Evolutionary conservation across 2,329 filamentous ascomycete genomes (phyloP).

Genomic region (Calonectria leucothoes): DNA sequence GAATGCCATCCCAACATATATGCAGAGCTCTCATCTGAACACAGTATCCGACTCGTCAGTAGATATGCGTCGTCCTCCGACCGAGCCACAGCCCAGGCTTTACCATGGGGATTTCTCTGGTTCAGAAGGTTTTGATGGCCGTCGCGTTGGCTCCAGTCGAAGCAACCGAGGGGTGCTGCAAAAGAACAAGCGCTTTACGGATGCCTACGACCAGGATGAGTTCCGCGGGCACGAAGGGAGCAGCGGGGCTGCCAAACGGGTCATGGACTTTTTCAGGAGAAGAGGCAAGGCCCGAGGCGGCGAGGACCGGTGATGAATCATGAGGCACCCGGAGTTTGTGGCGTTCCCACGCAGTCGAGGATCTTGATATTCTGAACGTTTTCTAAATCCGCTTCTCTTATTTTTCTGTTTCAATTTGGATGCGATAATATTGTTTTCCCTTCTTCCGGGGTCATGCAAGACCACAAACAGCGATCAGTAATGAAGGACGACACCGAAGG

Average conservation of each 20-base stretch:
- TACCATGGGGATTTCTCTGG: conserved; percentile 57
- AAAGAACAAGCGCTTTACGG: conserved; percentile 89
- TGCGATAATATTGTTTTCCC: conserved; percentile 42
- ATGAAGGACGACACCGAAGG: conserved; percentile 41
- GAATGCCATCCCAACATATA: conserved; percentile 59
- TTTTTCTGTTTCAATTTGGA: conserved; percentile 34
- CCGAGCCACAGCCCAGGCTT: conserved; percentile 52
- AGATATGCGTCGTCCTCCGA: conserved; percentile 58
- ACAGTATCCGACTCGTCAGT: conserved; percentile 67
- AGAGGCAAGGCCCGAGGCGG: conserved; percentile 80
- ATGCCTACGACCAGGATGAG: conserved; percentile 85
- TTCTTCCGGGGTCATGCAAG: conserved; percentile 37
- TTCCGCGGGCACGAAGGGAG: conserved; percentile 79
- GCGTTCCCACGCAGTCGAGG: conserved; percentile 35
- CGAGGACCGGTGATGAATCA: conserved; percentile 60
- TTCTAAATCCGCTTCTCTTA: conserved; percentile 29
- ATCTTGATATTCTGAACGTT: conserved; percentile 35
- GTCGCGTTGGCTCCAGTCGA: conserved; percentile 50
- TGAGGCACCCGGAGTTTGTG: conserved; percentile 38
- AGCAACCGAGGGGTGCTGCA: conserved; percentile 73
- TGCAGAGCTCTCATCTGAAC: conserved; percentile 59
- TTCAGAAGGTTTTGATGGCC: conserved; percentile 56
- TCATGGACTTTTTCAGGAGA: conserved; percentile 98
- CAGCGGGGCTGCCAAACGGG: conserved; percentile 86
- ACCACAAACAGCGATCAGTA: conserved; percentile 39